These are phyloP conservation scores for Rhizophagus prolifer DNA, from an alignment of 192 early-diverging fungal genomes.

Conservation along the genomic window DNA sequence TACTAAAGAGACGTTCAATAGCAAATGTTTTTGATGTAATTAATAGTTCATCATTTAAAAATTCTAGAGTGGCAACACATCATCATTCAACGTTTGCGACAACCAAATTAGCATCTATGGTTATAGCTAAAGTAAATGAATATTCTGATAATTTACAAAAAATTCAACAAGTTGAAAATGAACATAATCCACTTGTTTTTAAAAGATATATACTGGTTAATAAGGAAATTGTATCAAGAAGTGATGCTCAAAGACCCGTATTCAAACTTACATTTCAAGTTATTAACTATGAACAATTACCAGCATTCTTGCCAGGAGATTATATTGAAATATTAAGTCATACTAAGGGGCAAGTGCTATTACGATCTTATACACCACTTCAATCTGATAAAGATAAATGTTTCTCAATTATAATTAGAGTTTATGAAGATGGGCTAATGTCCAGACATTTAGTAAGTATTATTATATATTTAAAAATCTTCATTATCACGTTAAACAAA, in stretches of 20 bases:
- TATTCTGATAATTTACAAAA: too few species aligned
- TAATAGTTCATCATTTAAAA: neutral
- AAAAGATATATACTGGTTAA: slow-evolving; percentile 16
- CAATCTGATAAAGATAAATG: neutral
- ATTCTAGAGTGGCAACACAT: slow-evolving; percentile 3
- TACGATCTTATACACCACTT: slow-evolving; percentile 20
- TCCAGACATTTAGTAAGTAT: slow-evolving; percentile 1
- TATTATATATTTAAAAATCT: too few species aligned
- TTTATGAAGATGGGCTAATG: slow-evolving; percentile 28
- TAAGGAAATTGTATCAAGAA: slow-evolving; percentile 10
- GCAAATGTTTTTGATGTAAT: neutral
- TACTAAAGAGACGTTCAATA: neutral
- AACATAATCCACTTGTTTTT: too few species aligned
- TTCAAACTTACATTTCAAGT: slow-evolving; percentile 18
- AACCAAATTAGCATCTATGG: slow-evolving; percentile 2
- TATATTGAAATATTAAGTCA: slow-evolving; percentile 21
- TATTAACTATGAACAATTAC: neutral
- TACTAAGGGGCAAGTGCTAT: slow-evolving; percentile 26
- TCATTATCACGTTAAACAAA: too few species aligned
- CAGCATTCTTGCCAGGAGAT: slow-evolving; percentile 28
- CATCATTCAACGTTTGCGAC: slow-evolving; percentile 5
- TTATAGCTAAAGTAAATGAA: neutral
- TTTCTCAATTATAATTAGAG: slow-evolving; percentile 23
- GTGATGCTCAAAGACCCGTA: neutral
- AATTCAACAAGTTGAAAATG: too few species aligned